Base-by-base conservation (phyloP, 352 stramenopile genomes). In the Phytophthora crassamura region DNA sequence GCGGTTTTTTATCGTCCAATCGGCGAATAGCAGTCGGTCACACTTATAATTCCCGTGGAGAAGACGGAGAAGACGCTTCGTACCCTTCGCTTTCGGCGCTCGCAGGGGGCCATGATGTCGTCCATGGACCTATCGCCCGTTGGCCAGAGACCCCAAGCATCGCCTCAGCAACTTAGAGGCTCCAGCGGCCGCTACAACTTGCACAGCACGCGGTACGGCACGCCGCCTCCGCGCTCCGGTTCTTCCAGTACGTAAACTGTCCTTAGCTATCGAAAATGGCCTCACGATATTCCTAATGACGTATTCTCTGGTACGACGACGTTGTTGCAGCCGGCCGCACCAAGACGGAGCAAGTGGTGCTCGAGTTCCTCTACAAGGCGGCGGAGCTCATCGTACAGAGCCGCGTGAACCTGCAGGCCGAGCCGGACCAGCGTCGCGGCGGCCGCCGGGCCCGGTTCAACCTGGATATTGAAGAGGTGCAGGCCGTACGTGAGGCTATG, bases 261-360 rank as follows among this genome's bases (percentile, higher is more conserved):
- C 39, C 20, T 35, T 48, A 56, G 33, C 20, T 50, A 28, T 22
- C 18, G 34, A 49, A 33, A 32, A 32, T 32, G 28, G 6, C 28
- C 22, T 39, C 18, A 34, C 3, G 5, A 42, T 28, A 46, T 30
- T 42, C 15, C 25, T 28, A 43, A 16, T 41, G 18, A 22, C 57
- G 6, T 67, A 22, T 33, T 49, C 33, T 16, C 43, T 42, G 30
- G 35, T 57, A 30, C 25, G 25, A 5, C 39, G 47, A 46, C 45
- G 11, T 59, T 60, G 16, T 11, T 57, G 39, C 34, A 84, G 82
- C 86, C 2, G 86, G 86, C 2, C 77, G 86, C 10, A 59, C 81
- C 42, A 94, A 94, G 53, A 94, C 86, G 2, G 88, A 96, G 59
- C 86, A 93, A 50, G 86, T 94, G 35, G 85, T 96, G 61, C 71